Percentiles rank a stretch among this genome's conserved stretches.
Conservation (phyloP, 768 basidiomycete genomes). For the Amanita muscaria region DNA sequence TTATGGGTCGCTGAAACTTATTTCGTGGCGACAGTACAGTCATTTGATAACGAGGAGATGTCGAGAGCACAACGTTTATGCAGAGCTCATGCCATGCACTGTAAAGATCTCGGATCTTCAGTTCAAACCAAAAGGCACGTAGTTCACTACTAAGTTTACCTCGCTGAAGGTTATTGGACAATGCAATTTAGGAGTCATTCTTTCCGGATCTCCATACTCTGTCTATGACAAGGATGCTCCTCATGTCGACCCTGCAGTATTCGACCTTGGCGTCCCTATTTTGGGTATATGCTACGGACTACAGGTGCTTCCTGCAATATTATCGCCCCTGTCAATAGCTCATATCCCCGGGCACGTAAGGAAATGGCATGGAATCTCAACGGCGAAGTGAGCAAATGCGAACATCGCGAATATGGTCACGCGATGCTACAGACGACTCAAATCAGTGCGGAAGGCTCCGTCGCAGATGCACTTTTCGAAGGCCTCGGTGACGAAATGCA, state of each 20-base stretch:
- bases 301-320: constrained; percentile 65
- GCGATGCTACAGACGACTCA: constrained; percentile 72
- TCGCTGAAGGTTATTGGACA: constrained; percentile 1
- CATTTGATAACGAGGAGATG: constrained; percentile 97
- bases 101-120: constrained; percentile 77
- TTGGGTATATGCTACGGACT: constrained; percentile 97
- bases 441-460: constrained; percentile 35
- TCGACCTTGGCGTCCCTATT: constrained; percentile 81
- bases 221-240: constrained; percentile 92
- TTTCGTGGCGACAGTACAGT: constrained; percentile 58
- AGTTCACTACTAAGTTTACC: neutral
- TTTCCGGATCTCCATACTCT: constrained; percentile 97
- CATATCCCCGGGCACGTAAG: constrained; percentile 28
- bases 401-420: constrained; percentile 93
- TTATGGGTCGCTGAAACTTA: neutral
- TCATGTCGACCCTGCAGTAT: constrained; percentile 88
- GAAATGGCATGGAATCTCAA: constrained; percentile 89
- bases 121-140: constrained; percentile 88
- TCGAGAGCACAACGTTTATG: constrained; percentile 95
- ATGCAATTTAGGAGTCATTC: constrained; percentile 63
- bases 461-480: constrained; percentile 73
- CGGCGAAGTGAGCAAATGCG: constrained; percentile 77
- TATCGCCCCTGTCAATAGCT: too few species aligned
- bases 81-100: constrained; percentile 96
- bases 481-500: constrained; percentile 85